Percentiles rank a stretch among this genome's conserved stretches.
Evolutionary conservation across 805 yeast genomes (phyloP).

Genomic region (Metschnikowia amazonensis): DNA sequence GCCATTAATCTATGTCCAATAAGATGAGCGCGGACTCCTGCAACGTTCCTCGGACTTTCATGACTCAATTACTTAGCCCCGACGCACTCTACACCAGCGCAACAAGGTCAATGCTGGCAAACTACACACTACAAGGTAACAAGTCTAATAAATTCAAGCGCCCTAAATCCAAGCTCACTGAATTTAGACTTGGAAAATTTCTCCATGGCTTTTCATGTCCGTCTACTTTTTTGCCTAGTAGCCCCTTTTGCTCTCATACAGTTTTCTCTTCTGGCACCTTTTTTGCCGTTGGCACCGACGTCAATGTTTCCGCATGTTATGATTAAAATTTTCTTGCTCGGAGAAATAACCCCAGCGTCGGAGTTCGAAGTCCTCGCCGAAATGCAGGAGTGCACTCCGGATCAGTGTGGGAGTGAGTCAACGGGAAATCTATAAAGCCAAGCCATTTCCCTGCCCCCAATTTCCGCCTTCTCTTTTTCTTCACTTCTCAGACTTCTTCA

Average conservation of each 20-base stretch:
- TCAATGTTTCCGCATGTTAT: conserved; percentile 1
- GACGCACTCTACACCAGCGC: not conserved
- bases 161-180: no score
- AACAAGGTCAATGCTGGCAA: no score
- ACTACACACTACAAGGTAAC: no score
- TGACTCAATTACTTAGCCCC: not conserved
- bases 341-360: conserved; percentile 7
- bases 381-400: conserved; percentile 2
- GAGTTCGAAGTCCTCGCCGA: conserved; percentile 5
- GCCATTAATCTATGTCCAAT: conserved; percentile 2
- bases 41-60: conserved; percentile 1
- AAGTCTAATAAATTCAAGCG: no score
- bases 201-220: no score
- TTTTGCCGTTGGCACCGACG: not conserved
- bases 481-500: not conserved
- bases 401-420: not conserved
- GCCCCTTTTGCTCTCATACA: no score
- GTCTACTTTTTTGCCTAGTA: not conserved
- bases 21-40: not conserved
- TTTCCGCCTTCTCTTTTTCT: not conserved
- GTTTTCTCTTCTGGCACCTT: no score
- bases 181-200: no score
- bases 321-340: conserved; percentile 3
- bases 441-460: not conserved
- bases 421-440: not conserved